Evolutionary conservation across 768 basidiomycete species (phyloP), one percentile per base, ranked within the genome.

Genomic region (Leccinum truebloodii): DNA sequence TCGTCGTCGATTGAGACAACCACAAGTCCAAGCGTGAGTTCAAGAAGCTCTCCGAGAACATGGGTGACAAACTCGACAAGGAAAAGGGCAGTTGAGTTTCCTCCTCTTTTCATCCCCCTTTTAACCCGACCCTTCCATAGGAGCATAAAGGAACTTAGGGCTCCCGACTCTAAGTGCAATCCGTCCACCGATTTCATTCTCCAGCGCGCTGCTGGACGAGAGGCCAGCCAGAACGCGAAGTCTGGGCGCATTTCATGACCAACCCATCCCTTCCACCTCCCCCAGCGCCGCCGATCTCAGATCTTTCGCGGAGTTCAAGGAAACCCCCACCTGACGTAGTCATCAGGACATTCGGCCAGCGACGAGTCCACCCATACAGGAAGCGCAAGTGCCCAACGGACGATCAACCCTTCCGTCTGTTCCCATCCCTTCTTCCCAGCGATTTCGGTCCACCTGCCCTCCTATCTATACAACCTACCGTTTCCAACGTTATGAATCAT

Each of bases 21-120:
- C 90, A 92, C 49, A 90, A 86, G 76, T 76, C 88, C 16, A 92
- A 92, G 72, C 88, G 92, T 53, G 92, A 94, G 77, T 94, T 94
- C 81, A 90, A 88, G 79, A 92, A 91, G 69, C 85, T 94, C 58
- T 90, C 89, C 67, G 91, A 89, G 76, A 84, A 77, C 72, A 94
- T 94, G 93, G 85, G 92, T 63, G 92, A 94, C 79, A 93, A 91
- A 75, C 81, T 94, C 68, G 92, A 94, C 82, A 92, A 91, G 78
- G 92, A 94, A 78, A 94, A 94, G 77, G 92, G 92, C 71, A 78
- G 90, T 92, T 92, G 54, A 64, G 90, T 83, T 41, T 32, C 34
- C 49, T 59, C 37, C 30, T 58, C 54, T 16, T 44, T 52, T 16
- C 57, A 35, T 37, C 10, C 24, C 26, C 6, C 18, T 18, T 18